Base-by-base conservation (phyloP, 2,329 filamentous ascomycete species). In the Thelonectria discophora region DNA sequence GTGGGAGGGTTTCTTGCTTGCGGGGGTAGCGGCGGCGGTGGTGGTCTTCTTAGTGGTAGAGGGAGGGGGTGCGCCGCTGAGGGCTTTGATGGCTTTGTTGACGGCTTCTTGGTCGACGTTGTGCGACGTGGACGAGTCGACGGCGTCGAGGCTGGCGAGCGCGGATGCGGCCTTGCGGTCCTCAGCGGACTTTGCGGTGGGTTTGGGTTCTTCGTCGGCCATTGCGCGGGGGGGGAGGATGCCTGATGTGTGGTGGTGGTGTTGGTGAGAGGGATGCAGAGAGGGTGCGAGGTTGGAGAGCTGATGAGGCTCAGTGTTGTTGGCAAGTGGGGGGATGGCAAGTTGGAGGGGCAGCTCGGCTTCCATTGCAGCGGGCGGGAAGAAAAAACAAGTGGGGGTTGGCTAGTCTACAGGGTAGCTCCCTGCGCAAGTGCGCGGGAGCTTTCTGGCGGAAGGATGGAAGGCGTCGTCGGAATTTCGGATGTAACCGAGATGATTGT, bases 81-180 rank as follows among this genome's bases (percentile, higher is more conserved):
- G 79, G 46, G 83, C 84, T 80, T 88, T 86, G 84, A 93, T 90
- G 24, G 90, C 91, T 73, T 91, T 88, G 71, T 82, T 87, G 53
- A 91, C 84, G 65, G 90, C 91, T 62, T 89, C 89, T 54, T 86
- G 80, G 74, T 93, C 90, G 68, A 91, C 86, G 64, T 88, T 81
- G 64, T 86, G 84, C 48, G 80, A 77, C 3, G 77, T 72, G 17
- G 76, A 72, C 34, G 74, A 79, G 60, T 79, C 81, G 39, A 77
- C 75, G 45, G 80, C 75, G 73, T 92, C 90, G 67, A 94, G 87
- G 63, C 84, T 86, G 49, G 89, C 90, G 62, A 93, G 86, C 30
- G 90, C 91, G 7, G 88, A 88, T 42, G 89, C 89, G 47, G 90
- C 89, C 77, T 92, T 92, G 77, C 90, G 88, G 79, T 92, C 90